Percentiles rank a stretch among this genome's conserved stretches.
Conservation (phyloP, 2,329 filamentous ascomycete genomes). For the Setomelanomma holmii region DNA sequence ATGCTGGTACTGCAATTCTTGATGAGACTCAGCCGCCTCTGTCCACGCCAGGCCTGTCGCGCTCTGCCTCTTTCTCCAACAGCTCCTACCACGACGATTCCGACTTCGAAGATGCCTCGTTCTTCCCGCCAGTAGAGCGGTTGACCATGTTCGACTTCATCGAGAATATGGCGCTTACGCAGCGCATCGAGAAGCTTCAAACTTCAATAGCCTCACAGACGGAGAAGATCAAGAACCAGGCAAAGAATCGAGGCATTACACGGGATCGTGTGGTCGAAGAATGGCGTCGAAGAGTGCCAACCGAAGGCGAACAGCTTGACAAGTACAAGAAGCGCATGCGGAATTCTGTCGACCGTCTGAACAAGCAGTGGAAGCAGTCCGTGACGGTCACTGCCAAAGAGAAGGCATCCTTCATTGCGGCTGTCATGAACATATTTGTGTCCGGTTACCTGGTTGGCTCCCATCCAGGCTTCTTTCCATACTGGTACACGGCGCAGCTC, state of each 20-base stretch:
- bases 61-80: constrained; percentile 81
- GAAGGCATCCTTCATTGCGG: constrained; percentile 95
- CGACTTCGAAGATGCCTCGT: constrained; percentile 69
- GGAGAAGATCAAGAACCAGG: constrained; percentile 83
- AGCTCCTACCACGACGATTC: constrained; percentile 87
- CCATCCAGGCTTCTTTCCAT: constrained; percentile 82
- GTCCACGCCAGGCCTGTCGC: constrained; percentile 67
- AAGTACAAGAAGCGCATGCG: constrained; percentile 90
- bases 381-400: constrained; percentile 87
- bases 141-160: constrained; percentile 91
- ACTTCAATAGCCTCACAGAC: constrained; percentile 81
- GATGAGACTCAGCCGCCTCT: constrained; percentile 55
- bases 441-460: constrained; percentile 93
- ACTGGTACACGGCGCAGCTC: constrained; percentile 89
- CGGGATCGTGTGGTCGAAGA: constrained; percentile 90
- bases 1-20: constrained; percentile 34
- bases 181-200: constrained; percentile 90
- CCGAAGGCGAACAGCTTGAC: constrained; percentile 89
- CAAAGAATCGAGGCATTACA: constrained; percentile 80
- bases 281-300: constrained; percentile 84
- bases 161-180: constrained; percentile 88
- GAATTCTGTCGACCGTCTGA: constrained; percentile 84
- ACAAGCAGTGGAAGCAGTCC: constrained; percentile 85
- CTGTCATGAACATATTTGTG: constrained; percentile 96
- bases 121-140: constrained; percentile 84